phyloP scores from a whole-genome alignment of 176 grass and related monocot genomes.

The Melocanna baccifera region DNA sequence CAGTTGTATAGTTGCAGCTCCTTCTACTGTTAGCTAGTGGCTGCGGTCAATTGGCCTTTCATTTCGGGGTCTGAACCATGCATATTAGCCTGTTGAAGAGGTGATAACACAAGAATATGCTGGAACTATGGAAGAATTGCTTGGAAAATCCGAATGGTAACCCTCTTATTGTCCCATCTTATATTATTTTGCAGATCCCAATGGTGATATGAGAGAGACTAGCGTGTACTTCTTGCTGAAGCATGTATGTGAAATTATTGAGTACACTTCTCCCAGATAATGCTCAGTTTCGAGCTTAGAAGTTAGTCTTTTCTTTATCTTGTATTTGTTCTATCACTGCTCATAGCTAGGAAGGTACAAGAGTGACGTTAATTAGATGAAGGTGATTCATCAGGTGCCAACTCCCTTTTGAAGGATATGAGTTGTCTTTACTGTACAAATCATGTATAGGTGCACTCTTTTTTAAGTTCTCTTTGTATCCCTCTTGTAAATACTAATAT shows the following conservation, averaged over 20 bases:
- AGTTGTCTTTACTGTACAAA: neutral
- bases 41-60: neutral
- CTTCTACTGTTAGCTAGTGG: neutral
- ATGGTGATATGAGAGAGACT: neutral
- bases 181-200: neutral
- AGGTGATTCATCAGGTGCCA: neutral
- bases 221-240: neutral
- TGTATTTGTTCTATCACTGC: neutral
- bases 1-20: neutral
- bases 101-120: neutral
- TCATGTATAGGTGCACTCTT: neutral
- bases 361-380: neutral
- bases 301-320: neutral
- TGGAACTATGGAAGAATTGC: neutral
- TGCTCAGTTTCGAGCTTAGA: neutral
- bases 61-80: neutral
- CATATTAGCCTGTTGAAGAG: neutral
- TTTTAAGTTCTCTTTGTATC: neutral
- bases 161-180: neutral
- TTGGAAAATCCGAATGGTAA: neutral
- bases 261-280: neutral
- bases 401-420: neutral
- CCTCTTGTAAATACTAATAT: neutral
- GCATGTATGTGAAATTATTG: constrained; percentile 4
- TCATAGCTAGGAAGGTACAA: neutral